Conservation (phyloP, 2,329 filamentous ascomycete genomes). For the Pestalotiopsis sp. region DNA sequence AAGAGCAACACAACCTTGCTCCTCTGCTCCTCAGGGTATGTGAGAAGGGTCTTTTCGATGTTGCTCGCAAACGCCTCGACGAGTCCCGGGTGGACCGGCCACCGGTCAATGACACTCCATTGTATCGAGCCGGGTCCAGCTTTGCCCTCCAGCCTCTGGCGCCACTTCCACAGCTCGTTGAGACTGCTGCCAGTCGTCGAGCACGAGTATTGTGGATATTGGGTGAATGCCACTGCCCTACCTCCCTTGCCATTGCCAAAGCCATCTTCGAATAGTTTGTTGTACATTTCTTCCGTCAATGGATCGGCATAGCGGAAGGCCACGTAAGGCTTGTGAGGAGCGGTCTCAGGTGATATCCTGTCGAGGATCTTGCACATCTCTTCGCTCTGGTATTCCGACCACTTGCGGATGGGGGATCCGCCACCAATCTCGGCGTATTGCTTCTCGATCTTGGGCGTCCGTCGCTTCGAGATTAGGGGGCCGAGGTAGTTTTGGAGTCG, state of each 20-base stretch:
- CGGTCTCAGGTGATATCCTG: slow-evolving; percentile 85
- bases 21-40: slow-evolving; percentile 80
- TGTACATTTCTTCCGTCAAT: slow-evolving; percentile 92
- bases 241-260: slow-evolving; percentile 90
- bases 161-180: slow-evolving; percentile 98
- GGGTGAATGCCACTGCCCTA: slow-evolving; percentile 92
- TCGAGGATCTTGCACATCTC: slow-evolving; percentile 99
- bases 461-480: slow-evolving; percentile 78
- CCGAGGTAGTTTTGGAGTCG: slow-evolving; percentile 88
- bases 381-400: slow-evolving; percentile 90
- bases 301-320: slow-evolving; percentile 95
- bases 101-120: slow-evolving; percentile 98
- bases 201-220: slow-evolving; percentile 98
- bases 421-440: slow-evolving; percentile 95
- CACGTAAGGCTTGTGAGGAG: slow-evolving; percentile 95
- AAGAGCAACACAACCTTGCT: slow-evolving; percentile 85
- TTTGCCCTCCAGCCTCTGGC: slow-evolving; percentile 82
- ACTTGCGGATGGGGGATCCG: slow-evolving; percentile 96
- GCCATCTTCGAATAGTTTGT: slow-evolving; percentile 78
- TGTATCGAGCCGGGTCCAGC: slow-evolving; percentile 70
- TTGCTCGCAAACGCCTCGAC: slow-evolving; percentile 92
- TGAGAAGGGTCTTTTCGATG: slow-evolving; percentile 80
- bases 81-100: slow-evolving; percentile 88
- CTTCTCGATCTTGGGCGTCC: slow-evolving; percentile 94
- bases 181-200: slow-evolving; percentile 94